Evolutionary conservation across 306 rosid genomes (phyloP).

Genomic region (Quercus parvula): DNA sequence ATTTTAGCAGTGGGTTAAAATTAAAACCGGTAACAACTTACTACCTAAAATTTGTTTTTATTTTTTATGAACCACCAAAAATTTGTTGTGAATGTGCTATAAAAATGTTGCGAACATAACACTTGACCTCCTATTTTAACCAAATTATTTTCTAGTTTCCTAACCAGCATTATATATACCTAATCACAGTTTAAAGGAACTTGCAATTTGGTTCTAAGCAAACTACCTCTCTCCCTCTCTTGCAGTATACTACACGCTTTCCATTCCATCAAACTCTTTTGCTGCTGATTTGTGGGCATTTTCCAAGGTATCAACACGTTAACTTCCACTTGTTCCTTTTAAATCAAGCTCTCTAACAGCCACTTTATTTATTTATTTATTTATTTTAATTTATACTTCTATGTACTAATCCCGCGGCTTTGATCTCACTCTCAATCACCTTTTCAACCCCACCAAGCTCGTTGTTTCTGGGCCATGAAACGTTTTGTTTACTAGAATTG

Average conservation of each 20-base stretch:
- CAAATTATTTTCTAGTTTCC: too few species aligned
- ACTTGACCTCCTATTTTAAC: too few species aligned
- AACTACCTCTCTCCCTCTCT: neutral
- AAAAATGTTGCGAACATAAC: too few species aligned
- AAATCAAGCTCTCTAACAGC: constrained; percentile 2
- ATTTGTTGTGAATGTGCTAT: too few species aligned
- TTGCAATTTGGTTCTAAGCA: too few species aligned
- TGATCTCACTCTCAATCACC: constrained; percentile 14
- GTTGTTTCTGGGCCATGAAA: constrained; percentile 12
- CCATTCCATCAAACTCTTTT: neutral
- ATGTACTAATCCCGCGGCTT: neutral
- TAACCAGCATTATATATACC: too few species aligned
- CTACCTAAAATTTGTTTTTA: too few species aligned
- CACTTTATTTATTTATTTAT: neutral
- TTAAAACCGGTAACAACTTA: too few species aligned
- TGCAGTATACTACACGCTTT: neutral
- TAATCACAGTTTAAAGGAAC: too few species aligned
- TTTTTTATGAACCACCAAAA: too few species aligned
- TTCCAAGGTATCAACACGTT: constrained; percentile 28
- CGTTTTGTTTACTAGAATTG: neutral
- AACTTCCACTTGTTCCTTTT: constrained; percentile 16
- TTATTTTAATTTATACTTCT: neutral
- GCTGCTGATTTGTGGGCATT: constrained; percentile 24
- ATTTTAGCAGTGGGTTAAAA: fast-evolving
- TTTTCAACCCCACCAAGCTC: constrained; percentile 19